Evolutionary conservation across 1,284 basidiomycete genomes (phyloP), one percentile per base, ranked within the genome.

Genomic region (Leccinum angustisporum): DNA sequence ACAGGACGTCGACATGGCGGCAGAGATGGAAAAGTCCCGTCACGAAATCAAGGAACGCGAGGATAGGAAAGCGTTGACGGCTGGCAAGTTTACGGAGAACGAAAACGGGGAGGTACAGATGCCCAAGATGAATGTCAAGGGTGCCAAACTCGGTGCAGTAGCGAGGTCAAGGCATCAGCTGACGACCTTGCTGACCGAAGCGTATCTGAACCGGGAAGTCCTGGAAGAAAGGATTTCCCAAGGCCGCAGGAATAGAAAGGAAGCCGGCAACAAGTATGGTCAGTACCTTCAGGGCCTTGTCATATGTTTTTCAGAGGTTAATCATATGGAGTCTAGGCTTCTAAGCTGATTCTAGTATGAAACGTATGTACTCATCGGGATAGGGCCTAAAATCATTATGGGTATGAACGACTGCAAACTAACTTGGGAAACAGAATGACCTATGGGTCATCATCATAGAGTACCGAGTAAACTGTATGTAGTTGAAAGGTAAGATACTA

Each of bases 181-280:
- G 56, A 84, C 89, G 9, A 89, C 91, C 0, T 75, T 93, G 62
- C 78, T 93, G 50, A 86, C 85, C 54, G 88, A 92, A 64, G 91
- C 91, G 2, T 93, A 91, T 68, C 74, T 84, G 70, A 92, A 92
- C 68, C 83, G 91, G 38, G 91, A 92, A 63, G 83, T 82, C 0
- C 68, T 93, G 65, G 91, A 94, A 71, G 91, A 92, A 65, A 86
- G 77, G 76, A 91, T 93, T 67, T 91, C 91, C 0, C 84, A 90
- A 71, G 91, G 88, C 1, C 82, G 86, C 63, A 80, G 90, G 67
- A 93, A 93, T 69, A 81, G 91, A 65, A 93, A 92, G 70, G 91
- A 93, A 71, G 90, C 91, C 0, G 91, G 91, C 8, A 92, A 91
- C 73, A 93, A 92, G 79, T 93, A 93, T 66, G 91, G 91, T 88